phyloP scores from a whole-genome alignment of 495 filamentous ascomycete species.

The Durotheca rogersii region DNA sequence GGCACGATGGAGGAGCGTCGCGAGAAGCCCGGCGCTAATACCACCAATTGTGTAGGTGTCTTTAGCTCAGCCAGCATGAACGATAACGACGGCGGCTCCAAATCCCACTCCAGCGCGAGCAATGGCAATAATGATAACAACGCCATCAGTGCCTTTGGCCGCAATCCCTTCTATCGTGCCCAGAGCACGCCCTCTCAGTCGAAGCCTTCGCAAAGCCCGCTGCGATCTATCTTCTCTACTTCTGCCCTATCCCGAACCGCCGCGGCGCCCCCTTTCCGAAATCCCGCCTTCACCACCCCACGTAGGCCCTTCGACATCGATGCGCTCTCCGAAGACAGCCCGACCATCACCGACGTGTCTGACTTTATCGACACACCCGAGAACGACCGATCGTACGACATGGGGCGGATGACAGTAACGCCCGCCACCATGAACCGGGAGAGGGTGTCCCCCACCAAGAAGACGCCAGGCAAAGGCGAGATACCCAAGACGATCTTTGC shows the following conservation, averaged over 20 bases:
- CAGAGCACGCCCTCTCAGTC: conserved; percentile 36
- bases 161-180: conserved; percentile 39
- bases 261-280: conserved; percentile 57
- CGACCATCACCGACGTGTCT: conserved; percentile 64
- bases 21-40: conserved; percentile 1
- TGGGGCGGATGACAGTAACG: conserved; percentile 42
- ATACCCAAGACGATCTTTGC: conserved; percentile 35
- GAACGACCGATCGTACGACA: conserved; percentile 37
- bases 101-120: no score
- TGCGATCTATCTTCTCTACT: conserved; percentile 40
- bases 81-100: conserved; percentile 25
- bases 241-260: conserved; percentile 37
- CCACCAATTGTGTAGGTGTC: conserved; percentile 7
- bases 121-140: conserved; percentile 6
- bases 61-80: conserved; percentile 24
- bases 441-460: conserved; percentile 43
- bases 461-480: conserved; percentile 49
- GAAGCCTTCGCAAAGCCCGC: conserved; percentile 34
- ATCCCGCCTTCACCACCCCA: conserved; percentile 75
- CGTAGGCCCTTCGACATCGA: conserved; percentile 68
- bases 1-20: neutral
- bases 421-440: conserved; percentile 40
- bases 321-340: conserved; percentile 74
- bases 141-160: conserved; percentile 12
- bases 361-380: conserved; percentile 56